Base-by-base conservation (phyloP, 139 green algal genomes). In the Spirogloea muscicola region DNA sequence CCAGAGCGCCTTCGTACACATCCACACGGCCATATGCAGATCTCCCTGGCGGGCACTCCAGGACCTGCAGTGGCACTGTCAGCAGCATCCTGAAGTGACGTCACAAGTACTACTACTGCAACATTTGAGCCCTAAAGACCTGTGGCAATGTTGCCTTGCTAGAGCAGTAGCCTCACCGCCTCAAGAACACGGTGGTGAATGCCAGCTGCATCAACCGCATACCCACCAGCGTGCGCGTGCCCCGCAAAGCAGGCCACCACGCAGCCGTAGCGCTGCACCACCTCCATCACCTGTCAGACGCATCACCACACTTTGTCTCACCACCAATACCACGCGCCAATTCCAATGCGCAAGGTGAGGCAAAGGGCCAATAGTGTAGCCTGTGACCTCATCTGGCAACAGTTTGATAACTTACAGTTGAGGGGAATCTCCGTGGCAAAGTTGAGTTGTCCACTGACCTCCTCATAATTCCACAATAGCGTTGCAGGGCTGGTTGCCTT, bases 111-210 rank as follows among this genome's bases (percentile, higher is more conserved):
- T n/a, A 64, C 29, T 42, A 64, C 29, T 64, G 21, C 49, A 60
- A 25, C 9, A 27, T 25, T 21, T 60, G 49, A 13, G 16, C 5
- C 13, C 5, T 25, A 13, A 60, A 9, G 16, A 5, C 5, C 13
- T 7, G 7, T 37, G 7, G 13, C 49, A 60, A 27, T 18, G 13
- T 13, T 18, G 9, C 33, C n/a, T 9, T 5, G 49, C 7, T 13
- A 27, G 13, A 18, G 49, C 7, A 60, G 49, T 25, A 7, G 7
- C 49, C 55, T 75, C 44, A 75, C 72, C 4, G 74, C 74, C 44
- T 82, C 74, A 1, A 82, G 34, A 0, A 82, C 79, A 27, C 74
- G 72, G 58, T 82, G 73, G 48, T 82, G 73, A 1, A 82, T 85
- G 38, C 51, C 21, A 21, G 67, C 27, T 7, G 13, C 51, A 18